These are phyloP conservation scores for Porogramme epimiltina DNA, from an alignment of 1,284 basidiomycete genomes.

Conservation along the genomic window DNA sequence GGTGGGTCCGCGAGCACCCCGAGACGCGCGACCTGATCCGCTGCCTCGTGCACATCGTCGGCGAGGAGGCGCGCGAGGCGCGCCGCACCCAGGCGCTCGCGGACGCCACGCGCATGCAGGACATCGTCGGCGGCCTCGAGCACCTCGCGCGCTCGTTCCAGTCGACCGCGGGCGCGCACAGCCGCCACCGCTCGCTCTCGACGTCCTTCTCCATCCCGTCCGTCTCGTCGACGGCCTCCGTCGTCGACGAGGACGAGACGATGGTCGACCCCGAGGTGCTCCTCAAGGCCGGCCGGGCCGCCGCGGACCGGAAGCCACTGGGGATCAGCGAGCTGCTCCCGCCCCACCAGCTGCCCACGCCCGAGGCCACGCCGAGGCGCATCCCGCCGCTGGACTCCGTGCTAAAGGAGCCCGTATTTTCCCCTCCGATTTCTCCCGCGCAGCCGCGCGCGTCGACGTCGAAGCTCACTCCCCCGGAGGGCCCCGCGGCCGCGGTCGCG, in stretches of 20 bases:
- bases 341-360: slow-evolving; percentile 2
- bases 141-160: slow-evolving; percentile 39
- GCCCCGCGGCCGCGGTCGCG: not conserved
- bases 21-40: slow-evolving; percentile 61
- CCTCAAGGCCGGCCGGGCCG: not conserved
- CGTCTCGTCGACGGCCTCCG: slow-evolving; percentile 17
- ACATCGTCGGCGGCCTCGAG: slow-evolving; percentile 52
- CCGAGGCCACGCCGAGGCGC: not conserved
- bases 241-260: slow-evolving; percentile 19
- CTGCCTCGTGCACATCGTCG: slow-evolving; percentile 57
- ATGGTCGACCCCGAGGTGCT: slow-evolving; percentile 14
- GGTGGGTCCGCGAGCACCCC: slow-evolving; percentile 61
- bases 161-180: slow-evolving; percentile 14
- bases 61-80: slow-evolving; percentile 62
- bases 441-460: not conserved
- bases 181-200: not conserved
- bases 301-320: not conserved
- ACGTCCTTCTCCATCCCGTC: slow-evolving; percentile 12
- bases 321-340: slow-evolving; percentile 3
- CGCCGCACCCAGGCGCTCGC: slow-evolving; percentile 39
- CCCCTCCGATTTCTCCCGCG: not conserved
- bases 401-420: not conserved
- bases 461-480: not conserved
- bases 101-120: slow-evolving; percentile 48
- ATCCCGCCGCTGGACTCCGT: not conserved